Conservation (phyloP, 441 rosid species). For the California macrophylla region DNA sequence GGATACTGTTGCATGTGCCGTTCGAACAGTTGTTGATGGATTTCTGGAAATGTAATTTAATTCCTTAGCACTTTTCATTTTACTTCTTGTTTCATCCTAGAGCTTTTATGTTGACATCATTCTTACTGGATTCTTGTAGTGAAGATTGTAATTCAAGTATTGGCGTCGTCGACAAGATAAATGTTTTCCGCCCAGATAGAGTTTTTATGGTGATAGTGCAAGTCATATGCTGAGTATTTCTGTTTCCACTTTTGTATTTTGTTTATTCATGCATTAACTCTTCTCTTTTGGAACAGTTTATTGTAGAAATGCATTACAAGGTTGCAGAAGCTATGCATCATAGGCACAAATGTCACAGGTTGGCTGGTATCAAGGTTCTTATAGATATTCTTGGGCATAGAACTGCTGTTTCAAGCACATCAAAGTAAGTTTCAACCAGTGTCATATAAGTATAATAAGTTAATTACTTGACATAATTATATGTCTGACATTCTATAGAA, state of each 20-base stretch:
- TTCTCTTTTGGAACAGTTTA: constrained; percentile 43
- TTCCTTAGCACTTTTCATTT: constrained; percentile 16
- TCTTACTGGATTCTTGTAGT: constrained; percentile 40
- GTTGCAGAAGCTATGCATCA: constrained; percentile 68
- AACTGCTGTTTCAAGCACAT: constrained; percentile 74
- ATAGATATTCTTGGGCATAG: constrained; percentile 65
- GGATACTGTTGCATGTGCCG: constrained; percentile 50
- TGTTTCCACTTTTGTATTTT: constrained; percentile 13
- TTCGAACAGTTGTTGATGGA: constrained; percentile 87
- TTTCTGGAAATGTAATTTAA: constrained; percentile 64
- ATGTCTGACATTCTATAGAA: constrained; percentile 4
- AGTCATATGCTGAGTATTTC: constrained; percentile 10
- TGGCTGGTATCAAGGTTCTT: constrained; percentile 85
- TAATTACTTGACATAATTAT: background rate
- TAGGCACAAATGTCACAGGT: constrained; percentile 68
- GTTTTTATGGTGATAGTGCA: constrained; percentile 70
- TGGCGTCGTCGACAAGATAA: constrained; percentile 67
- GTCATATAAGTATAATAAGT: background rate
- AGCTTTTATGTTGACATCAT: constrained; percentile 14
- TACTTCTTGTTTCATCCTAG: constrained; percentile 11
- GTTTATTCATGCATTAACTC: background rate
- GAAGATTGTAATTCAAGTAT: constrained; percentile 34
- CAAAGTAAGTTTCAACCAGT: constrained; percentile 43
- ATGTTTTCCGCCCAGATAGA: constrained; percentile 89
- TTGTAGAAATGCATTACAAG: constrained; percentile 77